Base-by-base conservation (phyloP, 805 yeast genomes). In the Sugiyamaella valdiviana region DNA sequence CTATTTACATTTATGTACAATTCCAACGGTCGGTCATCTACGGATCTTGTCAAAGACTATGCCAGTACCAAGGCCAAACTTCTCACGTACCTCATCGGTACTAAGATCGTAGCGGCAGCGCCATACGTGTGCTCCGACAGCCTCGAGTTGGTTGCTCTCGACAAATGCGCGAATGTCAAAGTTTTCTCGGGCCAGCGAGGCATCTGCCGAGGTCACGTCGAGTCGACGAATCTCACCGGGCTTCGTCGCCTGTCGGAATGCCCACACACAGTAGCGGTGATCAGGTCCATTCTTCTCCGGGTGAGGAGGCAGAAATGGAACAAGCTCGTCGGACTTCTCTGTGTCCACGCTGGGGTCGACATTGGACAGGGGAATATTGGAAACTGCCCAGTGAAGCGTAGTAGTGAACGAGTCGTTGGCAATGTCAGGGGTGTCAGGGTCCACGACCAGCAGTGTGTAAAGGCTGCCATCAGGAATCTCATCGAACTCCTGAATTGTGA, bases 61-160 rank as follows among this genome's bases (percentile, higher is more conserved):
- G 44, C 96, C 97, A 51, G 70, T 64, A 16, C 81, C 83, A 52
- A 91, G 72, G 3, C 88, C 91, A 63, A 84, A 86, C 62, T 75
- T 66, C 54, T 74, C 77, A 66, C 98, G 80, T 22, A 90, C 82
- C 2, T 63, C 64, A 24, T 74, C 75, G 39, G 86, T 84, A 57
- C 82, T 78, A 58, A 85, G 70, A 66, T 93, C 98, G 80, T 83
- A 91, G 38, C 67, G 71, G 56, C 83, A 80, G 74, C 98, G 81
- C 91, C 95, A 91, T 41, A 87, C 74, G 64, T 88, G 95, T 1
- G 95, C 96, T 22, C 98, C 97, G 42, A 90, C 79, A 1, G 97
- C 79, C n/a, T 71, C 69, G 56, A 93, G 74, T 3, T 71, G 63
- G 64, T 85, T 63, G 2, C 66, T 53, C 2, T 67, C 71, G 14